Base-by-base conservation (phyloP, 2,329 filamentous ascomycete genomes). In the Aspergillus awamori region DNA sequence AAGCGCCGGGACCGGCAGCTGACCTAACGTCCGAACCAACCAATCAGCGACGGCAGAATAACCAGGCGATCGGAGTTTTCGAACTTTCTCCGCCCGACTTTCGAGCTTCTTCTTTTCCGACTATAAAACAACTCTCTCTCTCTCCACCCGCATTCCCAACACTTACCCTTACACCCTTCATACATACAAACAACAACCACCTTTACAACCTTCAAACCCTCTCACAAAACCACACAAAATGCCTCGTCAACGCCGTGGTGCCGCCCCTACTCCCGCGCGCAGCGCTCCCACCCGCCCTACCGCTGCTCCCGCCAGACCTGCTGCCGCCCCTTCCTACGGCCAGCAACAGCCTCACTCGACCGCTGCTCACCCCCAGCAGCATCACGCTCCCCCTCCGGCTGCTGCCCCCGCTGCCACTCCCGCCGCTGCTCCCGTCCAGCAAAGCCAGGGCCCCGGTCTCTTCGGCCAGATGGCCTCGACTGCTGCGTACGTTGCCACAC, bases 391-490 rank as follows among this genome's bases (percentile, higher is more conserved):
- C 53, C 77, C 82, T 59, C 85, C 86, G 58, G 77, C 82, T 58
- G 76, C 78, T 60, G 73, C 66, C 63, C 33, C 33, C 11, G 33
- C 33, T 6, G 33, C 33, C 4, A 36, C 33, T 36, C 30, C 64
- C 10, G 56, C 68, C 47, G 55, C 80, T 74, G 65, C 72, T 75
- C 63, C 80, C 71, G 75, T 74, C 53, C 78, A 80, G 63, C 81
- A 79, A 67, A 80, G 82, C 57, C 84, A 89, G 67, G 91, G 93
- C 28, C 89, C 92, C 5, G 94, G 95, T 66, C 84, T 99, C 10
- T 92, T 99, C 70, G 94, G 92, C 62, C 92, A 98, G 84, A 97
- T 99, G 91, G 95, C 95, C 68, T 93, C 89, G 76, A 99, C 95
- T 60, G 95, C 95, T 78, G 95, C 95, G 94, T 98, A 41, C 20